Base-by-base conservation (phyloP, 129 eudicot species). In the Ambrosia artemisiifolia region DNA sequence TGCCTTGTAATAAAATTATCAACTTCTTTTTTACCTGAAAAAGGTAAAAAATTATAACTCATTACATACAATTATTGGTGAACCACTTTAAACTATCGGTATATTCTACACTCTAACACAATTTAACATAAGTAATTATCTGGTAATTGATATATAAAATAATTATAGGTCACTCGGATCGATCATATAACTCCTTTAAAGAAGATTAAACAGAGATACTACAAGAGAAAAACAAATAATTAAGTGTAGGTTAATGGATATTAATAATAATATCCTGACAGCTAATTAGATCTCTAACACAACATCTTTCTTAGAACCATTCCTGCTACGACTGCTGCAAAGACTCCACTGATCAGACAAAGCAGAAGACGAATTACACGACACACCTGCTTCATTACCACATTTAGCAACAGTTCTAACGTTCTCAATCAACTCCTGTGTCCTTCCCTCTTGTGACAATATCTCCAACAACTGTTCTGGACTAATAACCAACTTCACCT, bases 321-420 rank as follows among this genome's bases (percentile, higher is more conserved):
- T 62, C 38, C 80, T 68, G 64, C 80, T 80, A 75, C 43, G 43
- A 36, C 84, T 80, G 34, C 83, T 79, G 49, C 80, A 80, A 68
- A 80, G 80, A 74, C 80, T 74, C 84, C 84, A 80, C 43, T 80
- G 84, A 80, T 80, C 84, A 1, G 84, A 80, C 24, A 80, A 63
- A 36, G 67, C 79, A 8, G 79, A n/a, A 1, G 83, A 79, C 19
- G 83, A 79, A 7, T 44, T 64, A 53, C 82, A 71, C 14, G 82
- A 78, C 13, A 71, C 82, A 6, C 8, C 49, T 1, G 28, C 65
- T 14, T 54, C 84, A 7, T 61, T 68, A 7, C 84, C 84, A 43
- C 84, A 80, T 33, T 80, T 80, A 0, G 84, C 84, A 0, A 80
- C 84, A 0, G 84, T 80, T 18, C 84, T 80, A 54, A 80, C 84